Evolutionary conservation across 2,329 filamentous ascomycete species (phyloP), one percentile per base, ranked within the genome.

Genomic region (Pestalotiopsis sp.): DNA sequence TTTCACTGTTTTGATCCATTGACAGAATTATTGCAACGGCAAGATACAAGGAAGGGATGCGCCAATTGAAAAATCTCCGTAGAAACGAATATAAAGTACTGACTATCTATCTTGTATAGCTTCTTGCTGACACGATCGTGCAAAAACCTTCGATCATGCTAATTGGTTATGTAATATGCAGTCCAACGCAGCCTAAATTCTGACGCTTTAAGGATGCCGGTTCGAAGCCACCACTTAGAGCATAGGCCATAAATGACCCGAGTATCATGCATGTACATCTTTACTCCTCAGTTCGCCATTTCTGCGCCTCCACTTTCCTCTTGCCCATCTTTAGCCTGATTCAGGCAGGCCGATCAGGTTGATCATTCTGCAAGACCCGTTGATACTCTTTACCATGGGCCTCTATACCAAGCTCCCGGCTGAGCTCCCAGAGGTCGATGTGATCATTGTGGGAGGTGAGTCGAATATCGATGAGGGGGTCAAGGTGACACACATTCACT

Each of bases 361-460:
- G 6, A 52, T n/a, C 20, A 17, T 44, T 44, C 40, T 44, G 40
- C 13, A 1, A 44, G 40, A 35, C 30, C 5, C 7, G 10, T 22
- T 9, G 17, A n/a, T n/a, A 52, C 1, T 22, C 44, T 52, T 52
- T 22, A 26, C 14, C 59, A 64, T 64, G 61, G 61, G 39, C 22
- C 14, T 64, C 6, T 64, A 64, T 52, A 64, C 61, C 13, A 22
- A 52, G 22, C 40, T 64, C 10, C 61, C 61, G 26, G 61, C 7
- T 17, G 24, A 26, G n/a, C 38, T 64, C 22, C 2, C 20, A 14
- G n/a, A 64, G 22, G 61, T 64, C 7, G 61, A 64, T 24, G 40
- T 64, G 6, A 64, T 64, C 40, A 44, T 64, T 7, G 61, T 22
- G 17, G 61, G 61, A 64, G 61, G 61, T 64, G n/a, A 52, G 35